Evolutionary conservation across 2,329 filamentous ascomycete species (phyloP), one percentile per base, ranked within the genome.

Genomic region (Magnaporthiopsis incrustans): DNA sequence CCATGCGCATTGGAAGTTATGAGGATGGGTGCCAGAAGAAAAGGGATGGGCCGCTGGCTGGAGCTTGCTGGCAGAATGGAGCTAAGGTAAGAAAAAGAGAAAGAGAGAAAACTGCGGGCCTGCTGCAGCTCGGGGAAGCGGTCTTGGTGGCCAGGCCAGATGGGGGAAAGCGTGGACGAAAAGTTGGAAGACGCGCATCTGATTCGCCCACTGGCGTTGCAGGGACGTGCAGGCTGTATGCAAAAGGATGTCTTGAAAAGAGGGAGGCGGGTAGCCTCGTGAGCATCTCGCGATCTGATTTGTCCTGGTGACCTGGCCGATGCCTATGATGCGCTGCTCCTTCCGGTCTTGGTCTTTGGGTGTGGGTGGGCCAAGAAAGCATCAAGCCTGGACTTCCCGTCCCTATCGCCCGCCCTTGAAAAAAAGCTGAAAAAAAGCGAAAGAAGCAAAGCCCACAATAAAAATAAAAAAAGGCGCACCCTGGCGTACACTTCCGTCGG

Each of bases 211-310:
- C 32, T 12, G 58, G 22, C 22, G 26, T 60, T 60, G 58, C 58
- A 38, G n/a, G 58, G n/a, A 25, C 44, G 44, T 53, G 44, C 44
- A 53, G 44, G 44, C 22, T 53, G 44, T 53, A 53, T 53, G 44
- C 22, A 53, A 25, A 53, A 25, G 44, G 44, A 60, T 59, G 58
- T 38, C 32, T 59, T 38, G 14, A 33, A 27, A 60, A 32, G 57
- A 60, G 22, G 58, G 44, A 25, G 27, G 58, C 58, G 58, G 58
- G 58, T 32, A 60, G 58, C 58, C 58, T 60, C n/a, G 58, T 60
- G 32, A n/a, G 27, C 58, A 15, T 60, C 32, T 60, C 58, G 32
- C 32, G 58, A 35, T 4, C 30, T 60, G 58, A 60, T 60, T 60
- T 60, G 58, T 25, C 33, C 58, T 35, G 6, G 58, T 60, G 58